Evolutionary conservation across 331 rosid species (phyloP), one percentile per base, ranked within the genome.

Genomic region (Acacia concinna): DNA sequence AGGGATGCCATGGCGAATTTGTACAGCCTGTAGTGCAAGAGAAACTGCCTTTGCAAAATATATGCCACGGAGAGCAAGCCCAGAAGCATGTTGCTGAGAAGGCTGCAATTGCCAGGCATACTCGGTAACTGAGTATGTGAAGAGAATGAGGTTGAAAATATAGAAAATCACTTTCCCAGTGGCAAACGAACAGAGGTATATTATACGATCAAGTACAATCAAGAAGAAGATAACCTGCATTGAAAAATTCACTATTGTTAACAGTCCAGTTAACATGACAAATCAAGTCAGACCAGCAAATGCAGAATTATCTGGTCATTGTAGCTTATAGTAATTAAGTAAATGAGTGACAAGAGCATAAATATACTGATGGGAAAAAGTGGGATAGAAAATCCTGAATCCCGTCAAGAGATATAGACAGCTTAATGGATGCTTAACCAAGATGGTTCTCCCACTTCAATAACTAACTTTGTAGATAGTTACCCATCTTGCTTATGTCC

Each of bases 141-240:
- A 96, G 81, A 96, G 94, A 81, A 93, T 37, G 84, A 96, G 97
- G 87, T 84, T 96, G 94, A 91, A 96, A 87, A 93, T 85, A 88
- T 96, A 96, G 86, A 88, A 93, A 68, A 96, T 86, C 86, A 96
- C 97, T 90, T 91, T 93, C 75, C 96, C 94, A 8, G 83, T 91
- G 80, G 99, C 97, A 75, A 89, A 93, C 46, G 99, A 96, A 81
- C 99, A 93, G 87, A 96, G 98, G 83, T 96, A 96, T 78, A 96
- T 93, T 46, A 94, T 81, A 54, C 99, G 98, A 85, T 96, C 99
- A 75, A 96, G 90, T 83, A 96, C 98, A 75, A 96, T 93, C 91
- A 96, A 83, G 99, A 93, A 96, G 88, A 96, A 96, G 87, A 96
- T 87, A 77, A 82, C 85, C 99, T 96, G 98, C 88, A 90, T 57